Evolutionary conservation across 208 protist genomes (phyloP).

Genomic region (Tritrichomonas musculus): DNA sequence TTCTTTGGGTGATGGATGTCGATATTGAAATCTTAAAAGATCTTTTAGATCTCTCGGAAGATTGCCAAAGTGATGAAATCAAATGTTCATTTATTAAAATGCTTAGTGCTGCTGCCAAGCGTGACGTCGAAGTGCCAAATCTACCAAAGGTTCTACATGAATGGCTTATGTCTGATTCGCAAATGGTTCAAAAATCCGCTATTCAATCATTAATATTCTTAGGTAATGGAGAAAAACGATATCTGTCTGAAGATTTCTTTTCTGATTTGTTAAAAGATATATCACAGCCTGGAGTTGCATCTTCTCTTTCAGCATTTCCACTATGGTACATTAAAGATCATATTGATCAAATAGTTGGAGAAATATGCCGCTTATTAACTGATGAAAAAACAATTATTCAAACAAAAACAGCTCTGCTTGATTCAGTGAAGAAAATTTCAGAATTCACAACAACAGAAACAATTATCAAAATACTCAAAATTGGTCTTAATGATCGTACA

Average conservation of each 20-base stretch:
- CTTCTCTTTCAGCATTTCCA: background rate
- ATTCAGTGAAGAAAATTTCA: background rate
- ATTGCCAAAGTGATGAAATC: background rate
- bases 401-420: background rate
- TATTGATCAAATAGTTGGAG: background rate
- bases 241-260: background rate
- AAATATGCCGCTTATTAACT: background rate
- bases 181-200: background rate
- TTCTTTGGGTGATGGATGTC: background rate
- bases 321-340: background rate
- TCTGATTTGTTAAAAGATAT: background rate
- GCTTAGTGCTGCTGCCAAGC: background rate
- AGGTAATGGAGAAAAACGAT: background rate
- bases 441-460: background rate
- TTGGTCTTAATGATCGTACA: background rate
- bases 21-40: background rate
- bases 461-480: background rate
- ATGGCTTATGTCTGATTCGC: background rate
- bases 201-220: background rate
- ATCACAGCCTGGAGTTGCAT: background rate
- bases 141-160: background rate
- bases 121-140: background rate
- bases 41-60: background rate
- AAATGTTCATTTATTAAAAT: slow-evolving; percentile 31
- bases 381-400: background rate